Base-by-base conservation (phyloP, 495 filamentous ascomycete genomes). In the Penicillium parvum region DNA sequence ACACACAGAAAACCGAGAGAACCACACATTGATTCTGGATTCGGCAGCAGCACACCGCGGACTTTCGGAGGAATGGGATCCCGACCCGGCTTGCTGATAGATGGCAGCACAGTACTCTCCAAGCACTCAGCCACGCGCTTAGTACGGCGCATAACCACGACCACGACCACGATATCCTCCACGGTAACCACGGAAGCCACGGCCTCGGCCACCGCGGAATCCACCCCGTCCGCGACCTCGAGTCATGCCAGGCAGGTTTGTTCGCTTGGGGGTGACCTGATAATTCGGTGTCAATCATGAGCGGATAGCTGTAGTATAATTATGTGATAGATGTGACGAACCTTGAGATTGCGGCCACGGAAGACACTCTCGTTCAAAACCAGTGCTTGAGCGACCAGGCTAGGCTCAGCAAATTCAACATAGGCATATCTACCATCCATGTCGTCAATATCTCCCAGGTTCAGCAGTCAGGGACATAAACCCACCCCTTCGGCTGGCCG, bases 281-380 rank as follows among this genome's bases (percentile, higher is more conserved):
- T 2, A 10, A 21, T 19, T n/a, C 7, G 11, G n/a, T 14, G 32
- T 44, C 22, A 44, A 32, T 11, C 6, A 36, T n/a, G n/a, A n/a
- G n/a, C n/a, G n/a, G n/a, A n/a, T n/a, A n/a, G n/a, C n/a, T 3
- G 5, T 22, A 7, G 7, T 16, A 11, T 1, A 15, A 43, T 43
- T 7, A 12, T 22, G 12, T 17, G 17, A 23, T 10, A 43, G 9
- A 16, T 23, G 22, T 23, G 43, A 32, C 69, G 52, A 53, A 89
- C 94, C 83, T 99, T 97, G 52, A 99, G 77, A 57, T 88, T 91
- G 47, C 94, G 79, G 37, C 90, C 92, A 48, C 90, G 88, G 67
- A 99, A 96, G 46, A 95, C 80, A 64, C 90, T 96, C 64, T 97
- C 94, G 57, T 99, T 97, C 49, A 99, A 70, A 12, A 96, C 88